Conservation (phyloP, 331 rosid genomes). For the Malus hybrid region DNA sequence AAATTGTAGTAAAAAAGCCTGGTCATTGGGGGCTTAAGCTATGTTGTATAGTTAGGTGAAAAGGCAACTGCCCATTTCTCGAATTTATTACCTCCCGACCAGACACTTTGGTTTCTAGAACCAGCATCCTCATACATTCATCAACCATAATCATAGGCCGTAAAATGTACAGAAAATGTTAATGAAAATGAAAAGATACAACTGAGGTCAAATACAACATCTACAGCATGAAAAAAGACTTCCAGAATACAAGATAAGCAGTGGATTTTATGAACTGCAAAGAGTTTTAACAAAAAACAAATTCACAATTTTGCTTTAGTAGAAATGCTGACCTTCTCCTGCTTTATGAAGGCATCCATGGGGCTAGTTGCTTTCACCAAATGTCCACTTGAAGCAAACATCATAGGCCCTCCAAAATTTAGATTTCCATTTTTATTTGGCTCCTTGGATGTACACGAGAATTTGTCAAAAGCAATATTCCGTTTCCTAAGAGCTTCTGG, state of each 20-base stretch:
- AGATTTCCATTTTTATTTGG: constrained; percentile 38
- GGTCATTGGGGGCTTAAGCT: neutral
- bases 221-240: neutral
- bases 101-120: neutral
- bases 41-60: neutral
- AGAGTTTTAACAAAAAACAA: neutral
- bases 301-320: neutral
- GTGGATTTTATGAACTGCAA: neutral
- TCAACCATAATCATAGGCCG: neutral
- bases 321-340: constrained; percentile 38
- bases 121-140: neutral
- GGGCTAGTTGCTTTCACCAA: constrained; percentile 35
- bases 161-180: neutral
- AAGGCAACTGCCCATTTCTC: neutral
- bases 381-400: constrained; percentile 35
- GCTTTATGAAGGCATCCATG: constrained; percentile 26
- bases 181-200: neutral
- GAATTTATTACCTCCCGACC: neutral
- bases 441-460: constrained; percentile 32
- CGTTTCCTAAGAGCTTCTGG: constrained; percentile 65
- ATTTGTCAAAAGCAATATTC: constrained; percentile 23
- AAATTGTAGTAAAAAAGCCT: neutral
- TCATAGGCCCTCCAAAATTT: constrained; percentile 31
- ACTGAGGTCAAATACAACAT: neutral
- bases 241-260: neutral